Evolutionary conservation across 169 alveolate species (phyloP).

Genomic region (Eimeria praecox): DNA sequence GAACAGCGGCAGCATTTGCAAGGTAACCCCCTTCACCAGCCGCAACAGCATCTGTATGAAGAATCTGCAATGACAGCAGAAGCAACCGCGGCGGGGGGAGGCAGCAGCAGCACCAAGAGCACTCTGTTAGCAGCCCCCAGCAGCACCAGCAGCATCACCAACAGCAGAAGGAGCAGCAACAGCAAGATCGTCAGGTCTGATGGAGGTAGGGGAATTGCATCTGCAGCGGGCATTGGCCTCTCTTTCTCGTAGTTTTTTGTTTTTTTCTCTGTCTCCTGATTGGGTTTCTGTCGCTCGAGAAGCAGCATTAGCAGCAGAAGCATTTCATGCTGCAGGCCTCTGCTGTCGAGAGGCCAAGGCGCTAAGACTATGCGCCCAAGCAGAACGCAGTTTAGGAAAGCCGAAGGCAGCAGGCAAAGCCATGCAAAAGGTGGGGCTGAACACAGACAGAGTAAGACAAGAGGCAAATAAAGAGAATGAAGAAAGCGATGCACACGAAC

Average conservation of each 20-base stretch:
- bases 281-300: slow-evolving; percentile 13
- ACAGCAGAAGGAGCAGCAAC: slow-evolving; percentile 7
- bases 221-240: slow-evolving; percentile 42
- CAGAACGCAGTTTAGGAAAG: neutral
- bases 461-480: neutral
- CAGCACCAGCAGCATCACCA: neutral
- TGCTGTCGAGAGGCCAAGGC: neutral
- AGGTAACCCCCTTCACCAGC: neutral
- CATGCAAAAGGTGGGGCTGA: neutral
- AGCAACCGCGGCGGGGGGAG: neutral
- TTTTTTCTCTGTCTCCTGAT: slow-evolving; percentile 17
- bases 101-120: neutral
- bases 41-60: neutral
- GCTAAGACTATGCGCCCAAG: slow-evolving; percentile 19
- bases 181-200: neutral
- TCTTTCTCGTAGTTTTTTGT: neutral
- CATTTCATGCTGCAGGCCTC: slow-evolving; percentile 14
- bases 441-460: neutral
- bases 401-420: neutral
- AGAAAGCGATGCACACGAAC: neutral
- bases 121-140: neutral
- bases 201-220: slow-evolving; percentile 52
- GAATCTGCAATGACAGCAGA: neutral
- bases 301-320: slow-evolving; percentile 43
- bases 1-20: neutral